Base-by-base conservation (phyloP, 805 yeast species). In the Suhomyces xylopsoci region DNA sequence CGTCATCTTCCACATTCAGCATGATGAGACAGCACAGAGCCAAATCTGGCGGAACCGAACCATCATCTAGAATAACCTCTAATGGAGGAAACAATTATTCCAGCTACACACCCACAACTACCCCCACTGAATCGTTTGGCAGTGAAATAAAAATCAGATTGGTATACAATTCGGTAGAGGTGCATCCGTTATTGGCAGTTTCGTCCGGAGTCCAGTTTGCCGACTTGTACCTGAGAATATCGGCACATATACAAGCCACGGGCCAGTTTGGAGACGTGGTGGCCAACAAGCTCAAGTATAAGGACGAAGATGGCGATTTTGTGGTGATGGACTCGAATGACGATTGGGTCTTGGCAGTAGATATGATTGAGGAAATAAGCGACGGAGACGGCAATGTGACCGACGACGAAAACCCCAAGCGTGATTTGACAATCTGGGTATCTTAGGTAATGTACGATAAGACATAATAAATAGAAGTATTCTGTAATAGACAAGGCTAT, bases 271-370 rank as follows among this genome's bases (percentile, higher is more conserved):
- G 74, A 44, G 82, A 83, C 54, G 81, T 90, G 6, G 58, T 66
- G 49, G 74, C 73, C 24, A 69, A 65, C 66, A 80, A 87, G 61
- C 77, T 94, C 55, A 85, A 85, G 67, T 93, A 90, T 66, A 84
- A 83, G 65, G 99, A 94, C 68, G 99, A 94, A 69, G 99, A 94
- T 66, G 97, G 96, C 15, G 99, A 94, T 66, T 87, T 82, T 65
- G 96, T 94, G 43, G 84, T 88, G 47, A 82, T 93, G 69, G 88
- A 85, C 58, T 82, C 90, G 30, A 87, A 87, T 56, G 97, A 93
- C 49, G 98, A 93, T 66, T 88, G 97, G 89, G 71, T 68, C 26
- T 83, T 92, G 65, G 97, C 96, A 2, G 79, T 86, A 52, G 97
- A 90, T 57, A 71, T 72, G 76, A 60, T 73, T 45, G 75, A 73